Conservation (phyloP, 306 rosid genomes). For the Pyrus communis region DNA sequence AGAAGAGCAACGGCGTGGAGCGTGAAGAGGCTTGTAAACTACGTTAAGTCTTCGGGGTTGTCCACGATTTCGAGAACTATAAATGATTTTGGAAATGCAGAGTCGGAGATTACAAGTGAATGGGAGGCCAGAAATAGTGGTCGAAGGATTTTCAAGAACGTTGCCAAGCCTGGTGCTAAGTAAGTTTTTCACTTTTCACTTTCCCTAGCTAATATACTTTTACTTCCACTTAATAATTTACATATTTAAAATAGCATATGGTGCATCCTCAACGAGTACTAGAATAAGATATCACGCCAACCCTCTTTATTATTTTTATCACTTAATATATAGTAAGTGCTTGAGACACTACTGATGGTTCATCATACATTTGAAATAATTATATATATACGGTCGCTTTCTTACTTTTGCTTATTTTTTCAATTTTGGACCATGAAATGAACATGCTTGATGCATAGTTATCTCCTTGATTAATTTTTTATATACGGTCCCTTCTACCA, state of each 20-base stretch:
- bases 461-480: too few relatives aligned
- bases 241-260: background rate
- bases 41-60: slow-evolving; percentile 34
- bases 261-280: background rate
- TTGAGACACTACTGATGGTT: background rate
- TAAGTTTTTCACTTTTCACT: background rate
- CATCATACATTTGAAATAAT: background rate
- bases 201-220: background rate
- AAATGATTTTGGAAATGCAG: slow-evolving; percentile 32
- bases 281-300: background rate
- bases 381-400: too few relatives aligned
- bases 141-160: slow-evolving; percentile 36
- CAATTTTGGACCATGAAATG: too few relatives aligned
- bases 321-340: background rate
- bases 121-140: slow-evolving; percentile 41
- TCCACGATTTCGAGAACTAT: slow-evolving; percentile 36
- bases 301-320: background rate
- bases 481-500: too few relatives aligned
- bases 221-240: background rate
- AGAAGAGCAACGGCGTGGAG: slow-evolving; percentile 35
- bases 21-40: slow-evolving; percentile 27
- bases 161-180: slow-evolving; percentile 41
- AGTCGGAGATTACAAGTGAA: slow-evolving; percentile 47
- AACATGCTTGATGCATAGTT: too few relatives aligned
- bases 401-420: background rate